A percentile compares a stretch with the other conserved stretches of the same genome.
Evolutionary conservation across 495 filamentous ascomycete species (phyloP).

Genomic region (Aspergillus ellipticus): DNA sequence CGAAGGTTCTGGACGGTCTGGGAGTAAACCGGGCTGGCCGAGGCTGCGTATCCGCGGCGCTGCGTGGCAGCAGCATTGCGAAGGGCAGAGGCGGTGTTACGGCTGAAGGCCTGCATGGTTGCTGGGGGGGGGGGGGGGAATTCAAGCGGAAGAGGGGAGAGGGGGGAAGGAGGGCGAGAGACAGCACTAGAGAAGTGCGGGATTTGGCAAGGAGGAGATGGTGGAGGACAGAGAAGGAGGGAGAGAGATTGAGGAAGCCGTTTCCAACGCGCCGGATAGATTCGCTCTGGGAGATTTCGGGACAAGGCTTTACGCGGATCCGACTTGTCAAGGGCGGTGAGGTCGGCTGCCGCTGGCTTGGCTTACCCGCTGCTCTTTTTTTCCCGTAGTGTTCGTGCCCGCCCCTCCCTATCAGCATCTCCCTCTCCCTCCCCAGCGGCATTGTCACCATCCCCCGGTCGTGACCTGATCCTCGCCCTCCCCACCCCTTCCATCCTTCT

Average conservation of each 20-base stretch:
- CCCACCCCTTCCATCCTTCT: too few species aligned
- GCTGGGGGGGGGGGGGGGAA: constrained; percentile 6
- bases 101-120: constrained; percentile 54
- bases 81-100: constrained; percentile 46
- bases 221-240: constrained; percentile 13
- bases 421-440: too few species aligned
- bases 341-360: constrained; percentile 10
- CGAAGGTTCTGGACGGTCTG: constrained; percentile 85
- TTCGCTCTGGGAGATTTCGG: constrained; percentile 33
- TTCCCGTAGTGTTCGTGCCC: too few species aligned
- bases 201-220: too few species aligned
- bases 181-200: constrained; percentile 9
- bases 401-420: too few species aligned
- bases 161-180: constrained; percentile 12
- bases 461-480: too few species aligned
- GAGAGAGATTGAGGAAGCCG: constrained; percentile 19
- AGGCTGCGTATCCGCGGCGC: constrained; percentile 65
- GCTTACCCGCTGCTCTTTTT: not conserved
- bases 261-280: constrained; percentile 29
- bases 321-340: constrained; percentile 31
- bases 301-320: constrained; percentile 46
- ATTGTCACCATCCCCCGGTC: too few species aligned
- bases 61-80: constrained; percentile 46
- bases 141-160: constrained; percentile 18
- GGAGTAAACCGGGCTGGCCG: constrained; percentile 61